Evolutionary conservation across 1,284 basidiomycete species (phyloP).

Genomic region (Phenoliferia sp.): DNA sequence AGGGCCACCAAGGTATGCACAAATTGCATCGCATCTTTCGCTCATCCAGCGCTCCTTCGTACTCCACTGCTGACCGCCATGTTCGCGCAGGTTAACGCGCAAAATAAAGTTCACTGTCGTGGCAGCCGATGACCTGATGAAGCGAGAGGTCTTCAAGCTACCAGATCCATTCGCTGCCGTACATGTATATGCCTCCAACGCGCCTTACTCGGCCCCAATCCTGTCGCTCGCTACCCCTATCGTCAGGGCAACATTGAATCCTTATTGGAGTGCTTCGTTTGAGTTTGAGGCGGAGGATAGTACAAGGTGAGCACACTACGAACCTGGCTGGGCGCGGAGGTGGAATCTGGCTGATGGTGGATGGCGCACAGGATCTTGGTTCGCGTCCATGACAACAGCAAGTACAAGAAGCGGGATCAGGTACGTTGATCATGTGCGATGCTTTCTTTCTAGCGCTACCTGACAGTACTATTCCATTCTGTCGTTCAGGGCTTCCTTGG

Average conservation of each 20-base stretch:
- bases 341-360: not conserved
- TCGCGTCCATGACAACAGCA: conserved; percentile 92
- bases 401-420: conserved; percentile 81
- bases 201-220: not conserved
- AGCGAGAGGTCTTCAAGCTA: conserved; percentile 31
- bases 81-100: not conserved
- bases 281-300: conserved; percentile 76
- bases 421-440: not conserved
- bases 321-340: not conserved
- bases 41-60: too few species aligned
- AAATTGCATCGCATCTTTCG: too few species aligned
- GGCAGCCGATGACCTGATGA: conserved; percentile 27
- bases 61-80: too few species aligned
- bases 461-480: not conserved
- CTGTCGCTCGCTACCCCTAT: conserved; percentile 4
- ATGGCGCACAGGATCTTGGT: conserved; percentile 76
- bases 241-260: conserved; percentile 59
- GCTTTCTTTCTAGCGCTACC: not conserved
- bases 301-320: conserved; percentile 1
- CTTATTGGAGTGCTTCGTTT: conserved; percentile 89
- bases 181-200: conserved; percentile 1
- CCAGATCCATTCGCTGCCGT: conserved; percentile 12
- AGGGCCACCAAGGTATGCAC: too few species aligned
- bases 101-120: conserved; percentile 4
- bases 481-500: conserved; percentile 78